Evolutionary conservation across 2,329 filamentous ascomycete species (phyloP).

Genomic region (Pseudocercospora fijiensis): DNA sequence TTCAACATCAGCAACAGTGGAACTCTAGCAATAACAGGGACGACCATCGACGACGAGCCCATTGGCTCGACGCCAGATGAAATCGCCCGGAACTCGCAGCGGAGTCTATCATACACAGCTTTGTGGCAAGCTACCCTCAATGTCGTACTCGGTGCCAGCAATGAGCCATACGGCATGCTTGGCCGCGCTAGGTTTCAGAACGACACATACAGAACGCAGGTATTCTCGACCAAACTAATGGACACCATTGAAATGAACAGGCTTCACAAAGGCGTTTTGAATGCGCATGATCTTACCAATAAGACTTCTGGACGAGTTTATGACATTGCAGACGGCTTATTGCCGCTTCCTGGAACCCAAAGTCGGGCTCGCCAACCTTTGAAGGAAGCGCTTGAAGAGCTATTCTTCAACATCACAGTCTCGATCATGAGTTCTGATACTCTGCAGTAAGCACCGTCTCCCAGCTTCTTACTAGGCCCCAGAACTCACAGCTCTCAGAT

Average conservation of each 20-base stretch:
- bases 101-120: constrained; percentile 4
- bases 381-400: constrained; percentile 11
- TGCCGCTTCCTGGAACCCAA: neutral
- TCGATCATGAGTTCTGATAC: constrained; percentile 19
- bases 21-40: neutral
- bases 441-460: neutral
- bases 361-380: neutral
- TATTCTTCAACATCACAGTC: constrained; percentile 26
- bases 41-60: neutral
- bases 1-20: neutral
- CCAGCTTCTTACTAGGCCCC: neutral
- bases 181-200: neutral
- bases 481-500: neutral
- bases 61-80: neutral
- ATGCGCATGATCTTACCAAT: constrained; percentile 1
- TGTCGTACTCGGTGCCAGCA: constrained; percentile 11
- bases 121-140: constrained; percentile 6
- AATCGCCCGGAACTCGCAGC: neutral
- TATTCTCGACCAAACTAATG: constrained; percentile 8
- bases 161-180: neutral
- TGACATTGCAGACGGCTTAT: constrained; percentile 6
- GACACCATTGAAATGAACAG: constrained; percentile 1
- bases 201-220: neutral
- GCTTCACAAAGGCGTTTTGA: neutral
- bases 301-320: neutral